Evolutionary conservation across 2,329 filamentous ascomycete species (phyloP), one percentile per base, ranked within the genome.

Genomic region (Trichoderma breve): DNA sequence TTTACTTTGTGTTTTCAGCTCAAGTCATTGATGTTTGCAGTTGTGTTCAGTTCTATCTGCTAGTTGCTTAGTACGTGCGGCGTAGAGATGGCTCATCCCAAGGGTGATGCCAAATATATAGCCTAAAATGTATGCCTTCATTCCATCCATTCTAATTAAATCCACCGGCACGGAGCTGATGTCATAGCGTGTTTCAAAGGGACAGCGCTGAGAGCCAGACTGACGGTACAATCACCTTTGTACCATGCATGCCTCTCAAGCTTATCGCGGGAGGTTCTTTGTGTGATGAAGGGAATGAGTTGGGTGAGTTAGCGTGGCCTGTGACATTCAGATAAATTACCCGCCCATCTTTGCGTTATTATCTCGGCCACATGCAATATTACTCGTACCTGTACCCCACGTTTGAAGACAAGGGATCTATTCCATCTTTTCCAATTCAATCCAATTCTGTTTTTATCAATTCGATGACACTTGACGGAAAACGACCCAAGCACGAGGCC

Each of bases 181-280:
- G 66, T 69, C 66, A 57, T 67, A n/a, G 64, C 64, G 66, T 11
- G 66, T 69, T 69, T 69, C 66, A 61, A 26, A 43, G 24, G 6
- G 21, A 47, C 21, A 34, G 15, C 6, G 36, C 18, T n/a, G 26
- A n/a, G 14, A 55, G 63, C 63, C 53, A 9, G 26, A 39, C 21
- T 4, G 15, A 28, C 47, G 9, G n/a, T 51, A 24, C 21, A 24
- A 3, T 3, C 47, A 21, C 21, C n/a, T 53, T 53, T 53, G 21
- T 53, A 53, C 21, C 21, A 26, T 30, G 5, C 12, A 47, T 21
- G 15, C 8, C 14, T 12, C 39, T 21, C 32, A 14, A 57, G 64
- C n/a, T 68, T 58, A 36, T 68, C 58, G 63, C 24, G 51, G 21
- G 64, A 18, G 32, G 64, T 53, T 21, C 47, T 9, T 53, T 24